Evolutionary conservation across 768 basidiomycete genomes (phyloP), one percentile per base, ranked within the genome.

Genomic region (Coprinopsis marcescibilis): DNA sequence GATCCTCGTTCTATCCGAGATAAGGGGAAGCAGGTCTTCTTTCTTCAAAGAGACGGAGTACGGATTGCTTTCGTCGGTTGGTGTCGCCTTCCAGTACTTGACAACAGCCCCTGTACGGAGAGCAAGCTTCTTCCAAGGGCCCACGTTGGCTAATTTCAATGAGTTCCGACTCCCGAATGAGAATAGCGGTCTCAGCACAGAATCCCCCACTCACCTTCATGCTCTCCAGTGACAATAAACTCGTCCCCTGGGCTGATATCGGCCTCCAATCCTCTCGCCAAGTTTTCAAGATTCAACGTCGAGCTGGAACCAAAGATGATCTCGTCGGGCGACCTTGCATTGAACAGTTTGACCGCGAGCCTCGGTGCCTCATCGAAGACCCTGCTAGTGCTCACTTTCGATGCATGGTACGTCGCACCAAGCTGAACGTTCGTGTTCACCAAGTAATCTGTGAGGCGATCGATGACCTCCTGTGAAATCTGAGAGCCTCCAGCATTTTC

Each of bases 401-500:
- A 77, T 19, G 82, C 67, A 7, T 77, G 71, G 57, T 89, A 89
- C 46, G 80, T 76, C 5, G 83, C 85, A 19, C 83, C 80, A 14
- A 85, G 73, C 59, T 89, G 86, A 0, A 77, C 84, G 56, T 89
- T 89, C 6, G 81, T 80, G 64, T 83, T 77, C 25, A 73, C 48
- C 12, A 89, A 73, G 57, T 88, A 90, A 57, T 85, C 81, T 17
- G 69, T 70, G 55, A 88, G 73, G 34, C 72, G 64, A 53, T 82
- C 74, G 45, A 80, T 76, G 25, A 80, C 79, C 40, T 63, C 64
- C 39, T 73, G 66, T 1, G 77, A 64, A 30, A 73, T 76, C 59
- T 75, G 86, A 2, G 85, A 86, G 6, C 85, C 86, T 0, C 85
- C 86, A 0, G 86, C 87, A 49, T 85, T 89, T 65, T 88, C 86